Percentiles rank a stretch among this genome's conserved stretches.
These are phyloP conservation scores for Bruguiera sexangula DNA, from an alignment of 345 rosid genomes.

Conservation along the genomic window DNA sequence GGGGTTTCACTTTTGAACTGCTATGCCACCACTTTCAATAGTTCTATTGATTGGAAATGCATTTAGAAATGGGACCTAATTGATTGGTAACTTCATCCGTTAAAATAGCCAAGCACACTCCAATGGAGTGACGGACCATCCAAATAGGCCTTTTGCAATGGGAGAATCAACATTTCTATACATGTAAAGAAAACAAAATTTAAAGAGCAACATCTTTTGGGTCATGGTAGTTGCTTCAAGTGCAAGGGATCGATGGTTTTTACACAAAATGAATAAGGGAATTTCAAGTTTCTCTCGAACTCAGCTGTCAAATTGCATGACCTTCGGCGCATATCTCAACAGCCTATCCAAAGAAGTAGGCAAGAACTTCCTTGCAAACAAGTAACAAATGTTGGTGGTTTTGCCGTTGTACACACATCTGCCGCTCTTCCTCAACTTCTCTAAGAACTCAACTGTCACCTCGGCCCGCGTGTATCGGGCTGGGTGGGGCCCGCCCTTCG, in stretches of 20 bases:
- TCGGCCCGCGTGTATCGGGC: conserved; percentile 38
- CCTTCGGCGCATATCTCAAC: conserved; percentile 50
- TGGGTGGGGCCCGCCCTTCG: conserved; percentile 74
- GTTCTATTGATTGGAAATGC: too few species aligned
- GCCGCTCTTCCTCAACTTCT: conserved; percentile 46
- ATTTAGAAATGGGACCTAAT: too few species aligned
- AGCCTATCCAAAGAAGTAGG: conserved; percentile 55
- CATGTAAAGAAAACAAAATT: too few species aligned
- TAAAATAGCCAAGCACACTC: too few species aligned
- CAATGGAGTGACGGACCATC: too few species aligned
- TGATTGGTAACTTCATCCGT: too few species aligned
- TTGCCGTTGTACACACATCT: conserved; percentile 54
- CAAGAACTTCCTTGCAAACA: conserved; percentile 80
- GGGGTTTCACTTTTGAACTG: too few species aligned
- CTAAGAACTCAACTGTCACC: conserved; percentile 50
- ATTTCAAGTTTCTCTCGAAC: not conserved
- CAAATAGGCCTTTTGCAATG: too few species aligned
- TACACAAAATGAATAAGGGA: conserved; percentile 10
- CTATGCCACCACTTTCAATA: too few species aligned
- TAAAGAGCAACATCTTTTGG: too few species aligned
- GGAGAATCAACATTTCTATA: too few species aligned
- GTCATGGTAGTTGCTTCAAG: not conserved
- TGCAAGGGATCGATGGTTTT: not conserved
- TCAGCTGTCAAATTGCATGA: conserved; percentile 20
- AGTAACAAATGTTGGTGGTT: conserved; percentile 46